Evolutionary conservation across 768 basidiomycete genomes (phyloP), one percentile per base, ranked within the genome.

Genomic region (Tylopilus cervinicoccineus): DNA sequence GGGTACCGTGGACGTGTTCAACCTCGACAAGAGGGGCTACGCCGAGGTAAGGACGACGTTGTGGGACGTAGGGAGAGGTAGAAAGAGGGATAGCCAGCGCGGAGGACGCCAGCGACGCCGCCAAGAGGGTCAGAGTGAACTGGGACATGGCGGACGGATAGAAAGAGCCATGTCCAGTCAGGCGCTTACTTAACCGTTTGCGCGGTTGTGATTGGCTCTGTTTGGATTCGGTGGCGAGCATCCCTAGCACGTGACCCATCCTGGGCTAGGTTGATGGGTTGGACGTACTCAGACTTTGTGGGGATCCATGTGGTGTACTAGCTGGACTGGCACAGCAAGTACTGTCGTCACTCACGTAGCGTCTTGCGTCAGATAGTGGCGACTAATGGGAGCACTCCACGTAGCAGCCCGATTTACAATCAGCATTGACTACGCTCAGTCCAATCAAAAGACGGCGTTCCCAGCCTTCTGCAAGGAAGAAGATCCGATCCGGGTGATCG

Each of bases 1-100:
- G 72, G 48, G 79, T 73, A 43, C 84, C 82, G 68, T 88, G 82
- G 45, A 81, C 78, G 61, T 86, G 83, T 53, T 80, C 70, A 32
- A 70, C 71, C 31, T 72, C 76, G 46, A 77, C 54, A 43, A 89
- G 69, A 26, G 87, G 86, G 9, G 87, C 88, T 40, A 82, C 65
- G 14, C 72, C 56, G 33, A 86, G 62, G 37, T 77, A 71, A 20
- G 76, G 68, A 38, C 74, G 73, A 26, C 62, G 59, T n/a, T 63
- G 61, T 6, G 65, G 47, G 45, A 66, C 44, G 51, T 72, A 60
- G 8, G 64, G 52, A 44, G 62, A 59, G 19, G 76, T 78, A 31
- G 77, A 78, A 47, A 78, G 75, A 20, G 76, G 76, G 2, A 63
- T 66, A 19, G 75, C 72, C 22, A 68, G 43, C 24, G 52, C 65